Base-by-base conservation (phyloP, 805 yeast species). In the Pichia manshurica region DNA sequence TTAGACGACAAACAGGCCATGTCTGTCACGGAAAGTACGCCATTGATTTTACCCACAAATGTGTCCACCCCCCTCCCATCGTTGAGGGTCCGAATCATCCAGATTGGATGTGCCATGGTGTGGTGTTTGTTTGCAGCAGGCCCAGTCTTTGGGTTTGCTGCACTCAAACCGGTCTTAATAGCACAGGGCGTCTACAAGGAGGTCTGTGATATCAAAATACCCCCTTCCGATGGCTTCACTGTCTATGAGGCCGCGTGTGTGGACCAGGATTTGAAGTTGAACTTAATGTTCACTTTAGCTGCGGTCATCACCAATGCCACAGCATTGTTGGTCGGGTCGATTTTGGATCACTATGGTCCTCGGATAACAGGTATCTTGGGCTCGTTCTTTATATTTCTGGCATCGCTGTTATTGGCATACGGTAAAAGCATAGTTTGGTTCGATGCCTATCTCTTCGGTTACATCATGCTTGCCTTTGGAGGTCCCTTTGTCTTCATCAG, bases 81-180 rank as follows among this genome's bases (percentile, higher is more conserved):
- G 1, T 44, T 61, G 16, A 49, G 50, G 10, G 48, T 53, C 10
- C 65, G 80, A 52, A 45, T 72, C 9, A 48, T 72, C 2, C 95
- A 88, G 62, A 75, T 86, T 10, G 42, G 60, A 2, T 86, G 96
- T 65, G 90, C 96, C 25, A 77, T 87, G 16, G 47, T 73, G 0
- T 90, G 96, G 96, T 91, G 97, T 67, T 68, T 90, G 13, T 71
- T 87, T 34, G 88, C 96, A 0, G 96, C 96, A 0, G 98, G 97
- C 5, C 88, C 95, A 1, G 82, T 90, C 13, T 90, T 90, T 72
- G 98, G 98, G 4, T 90, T 90, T 69, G 96, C 97, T 21, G 97
- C 98, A 3, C 69, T 90, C 46, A 91, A 91, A 61, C 95, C 95
- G 5, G 78, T 90, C 10, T 67, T 91, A 39, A 75, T 88, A 17